Evolutionary conservation across 2,329 filamentous ascomycete genomes (phyloP).

Genomic region (Verticillium klebahnii): DNA sequence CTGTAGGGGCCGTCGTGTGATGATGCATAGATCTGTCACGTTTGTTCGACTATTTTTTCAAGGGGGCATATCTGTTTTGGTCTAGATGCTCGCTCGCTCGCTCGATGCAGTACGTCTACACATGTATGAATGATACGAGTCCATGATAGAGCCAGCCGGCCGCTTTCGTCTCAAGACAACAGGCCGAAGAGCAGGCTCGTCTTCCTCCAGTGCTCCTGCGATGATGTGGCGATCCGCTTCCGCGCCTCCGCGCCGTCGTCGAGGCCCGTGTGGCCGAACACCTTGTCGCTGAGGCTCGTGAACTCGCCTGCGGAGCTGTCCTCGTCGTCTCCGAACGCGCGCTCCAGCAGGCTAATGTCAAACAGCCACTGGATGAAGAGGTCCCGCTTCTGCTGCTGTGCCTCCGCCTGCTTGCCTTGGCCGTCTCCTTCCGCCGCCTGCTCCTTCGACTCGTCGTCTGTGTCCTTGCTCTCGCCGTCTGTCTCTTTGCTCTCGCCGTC

Average conservation of each 20-base stretch:
- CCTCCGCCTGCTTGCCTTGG: neutral
- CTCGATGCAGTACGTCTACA: slow-evolving; percentile 2
- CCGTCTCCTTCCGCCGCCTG: neutral
- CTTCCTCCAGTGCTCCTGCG: slow-evolving; percentile 77
- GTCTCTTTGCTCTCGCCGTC: slow-evolving; percentile 7
- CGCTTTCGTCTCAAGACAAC: slow-evolving; percentile 39
- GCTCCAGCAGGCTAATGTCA: slow-evolving; percentile 49
- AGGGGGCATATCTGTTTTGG: neutral
- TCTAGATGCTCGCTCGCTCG: neutral
- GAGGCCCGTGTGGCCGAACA: slow-evolving; percentile 42
- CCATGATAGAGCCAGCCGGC: neutral
- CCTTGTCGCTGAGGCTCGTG: slow-evolving; percentile 38
- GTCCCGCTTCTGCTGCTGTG: slow-evolving; percentile 34
- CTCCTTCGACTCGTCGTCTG: neutral
- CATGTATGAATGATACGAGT: slow-evolving; percentile 1
- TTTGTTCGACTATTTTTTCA: neutral
- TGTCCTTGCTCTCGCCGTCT: slow-evolving; percentile 8
- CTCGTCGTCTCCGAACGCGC: slow-evolving; percentile 32
- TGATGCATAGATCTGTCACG: neutral
- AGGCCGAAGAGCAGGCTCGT: slow-evolving; percentile 79
- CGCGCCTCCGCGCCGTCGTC: slow-evolving; percentile 41
- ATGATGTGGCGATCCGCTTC: slow-evolving; percentile 55
- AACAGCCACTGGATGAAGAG: slow-evolving; percentile 57
- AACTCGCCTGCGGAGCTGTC: slow-evolving; percentile 24
- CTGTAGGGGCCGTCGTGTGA: slow-evolving; percentile 43